These are phyloP conservation scores for Dendrocalamus sinicus DNA, from an alignment of 176 grass and related monocot species.

Conservation along the genomic window DNA sequence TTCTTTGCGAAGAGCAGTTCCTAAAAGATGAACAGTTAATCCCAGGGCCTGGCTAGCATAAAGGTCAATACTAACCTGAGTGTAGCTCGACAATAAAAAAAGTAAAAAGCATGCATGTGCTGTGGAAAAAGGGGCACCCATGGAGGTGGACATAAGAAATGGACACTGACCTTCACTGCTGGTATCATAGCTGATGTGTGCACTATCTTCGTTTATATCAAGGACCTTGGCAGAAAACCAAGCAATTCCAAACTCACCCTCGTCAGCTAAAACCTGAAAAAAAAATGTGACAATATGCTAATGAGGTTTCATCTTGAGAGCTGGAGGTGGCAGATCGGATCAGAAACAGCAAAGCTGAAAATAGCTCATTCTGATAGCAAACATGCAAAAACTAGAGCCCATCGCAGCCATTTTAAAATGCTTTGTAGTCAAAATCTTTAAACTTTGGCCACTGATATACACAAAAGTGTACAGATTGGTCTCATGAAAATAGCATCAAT, in stretches of 20 bases:
- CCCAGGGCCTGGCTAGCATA: conserved; percentile 28
- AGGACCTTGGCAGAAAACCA: conserved; percentile 90
- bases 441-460: not conserved
- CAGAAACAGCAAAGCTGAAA: conserved; percentile 3
- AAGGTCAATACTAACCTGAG: not conserved
- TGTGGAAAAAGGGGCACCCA: not conserved
- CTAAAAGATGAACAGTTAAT: conserved; percentile 58
- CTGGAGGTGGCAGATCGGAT: not conserved
- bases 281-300: conserved; percentile 36
- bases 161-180: conserved; percentile 63
- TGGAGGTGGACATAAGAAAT: conserved; percentile 45
- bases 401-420: not conserved
- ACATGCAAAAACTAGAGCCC: not conserved
- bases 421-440: not conserved
- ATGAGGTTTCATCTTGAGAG: not conserved
- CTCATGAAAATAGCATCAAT: not conserved
- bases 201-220: conserved; percentile 77
- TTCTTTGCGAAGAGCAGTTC: conserved; percentile 57
- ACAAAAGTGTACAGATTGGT: conserved; percentile 3
- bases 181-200: conserved; percentile 67
- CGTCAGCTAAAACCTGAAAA: conserved; percentile 68
- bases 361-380: not conserved
- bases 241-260: conserved; percentile 54
- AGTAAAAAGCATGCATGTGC: not conserved
- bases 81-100: not conserved